Evolutionary conservation across 2,329 filamentous ascomycete genomes (phyloP).

Genomic region (Trichoderma polysporum): DNA sequence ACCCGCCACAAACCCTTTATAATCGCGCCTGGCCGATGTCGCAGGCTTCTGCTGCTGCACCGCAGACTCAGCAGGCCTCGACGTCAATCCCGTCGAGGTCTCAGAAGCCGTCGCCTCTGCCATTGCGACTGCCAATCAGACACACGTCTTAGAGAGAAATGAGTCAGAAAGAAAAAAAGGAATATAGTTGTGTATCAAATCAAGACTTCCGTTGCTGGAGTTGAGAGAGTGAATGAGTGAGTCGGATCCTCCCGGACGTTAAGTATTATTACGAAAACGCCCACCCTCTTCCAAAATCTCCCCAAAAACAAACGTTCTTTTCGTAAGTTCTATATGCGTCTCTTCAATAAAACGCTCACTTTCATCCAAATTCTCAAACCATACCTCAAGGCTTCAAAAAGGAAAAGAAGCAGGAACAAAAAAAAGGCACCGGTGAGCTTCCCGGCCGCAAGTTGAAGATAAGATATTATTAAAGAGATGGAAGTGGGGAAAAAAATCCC

Average conservation of each 20-base stretch:
- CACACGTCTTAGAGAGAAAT: background rate
- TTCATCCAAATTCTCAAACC: background rate
- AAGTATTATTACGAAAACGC: background rate
- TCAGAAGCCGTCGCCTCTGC: conserved; percentile 5
- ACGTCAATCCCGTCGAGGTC: background rate
- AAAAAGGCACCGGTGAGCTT: background rate
- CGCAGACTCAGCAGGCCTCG: background rate
- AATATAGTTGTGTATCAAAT: background rate
- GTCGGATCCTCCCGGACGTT: background rate
- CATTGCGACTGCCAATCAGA: background rate
- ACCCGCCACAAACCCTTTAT: conserved; percentile 97
- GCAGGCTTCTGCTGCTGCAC: background rate
- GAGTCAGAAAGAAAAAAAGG: background rate
- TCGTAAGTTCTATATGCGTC: background rate
- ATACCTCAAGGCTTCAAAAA: no score
- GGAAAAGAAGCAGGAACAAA: background rate
- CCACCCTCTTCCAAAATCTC: background rate
- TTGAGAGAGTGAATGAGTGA: background rate
- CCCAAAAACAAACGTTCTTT: background rate
- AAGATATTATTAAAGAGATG: background rate
- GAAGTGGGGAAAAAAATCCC: background rate
- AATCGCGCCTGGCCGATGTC: conserved; percentile 48
- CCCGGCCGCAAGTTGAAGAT: background rate
- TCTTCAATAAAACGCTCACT: background rate
- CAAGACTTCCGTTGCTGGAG: background rate